phyloP scores from a whole-genome alignment of 148 eudicot genomes.

The Rheum nobile region DNA sequence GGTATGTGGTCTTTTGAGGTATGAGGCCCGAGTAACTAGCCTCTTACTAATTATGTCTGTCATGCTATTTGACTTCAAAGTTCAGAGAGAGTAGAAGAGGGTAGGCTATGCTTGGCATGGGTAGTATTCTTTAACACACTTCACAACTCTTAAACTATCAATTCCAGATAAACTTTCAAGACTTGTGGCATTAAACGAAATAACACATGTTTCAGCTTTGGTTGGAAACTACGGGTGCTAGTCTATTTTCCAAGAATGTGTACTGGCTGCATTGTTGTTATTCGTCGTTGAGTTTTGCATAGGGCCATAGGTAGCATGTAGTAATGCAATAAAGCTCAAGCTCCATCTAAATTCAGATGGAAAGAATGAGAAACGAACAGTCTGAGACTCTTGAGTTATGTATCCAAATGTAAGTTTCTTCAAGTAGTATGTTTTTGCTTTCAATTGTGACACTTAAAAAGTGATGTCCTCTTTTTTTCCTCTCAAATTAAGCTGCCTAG shows the following conservation, averaged over 20 bases:
- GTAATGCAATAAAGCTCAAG: neutral
- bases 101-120: neutral
- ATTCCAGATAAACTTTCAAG: neutral
- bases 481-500: neutral
- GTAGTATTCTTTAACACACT: neutral
- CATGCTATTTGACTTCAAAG: neutral
- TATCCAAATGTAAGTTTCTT: neutral
- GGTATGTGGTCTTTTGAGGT: neutral
- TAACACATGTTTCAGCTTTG: neutral
- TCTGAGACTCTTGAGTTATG: neutral
- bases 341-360: neutral
- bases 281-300: neutral
- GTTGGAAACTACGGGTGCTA: neutral
- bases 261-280: neutral
- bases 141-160: neutral
- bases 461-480: neutral
- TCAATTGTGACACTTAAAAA: neutral
- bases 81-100: neutral
- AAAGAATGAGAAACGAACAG: neutral
- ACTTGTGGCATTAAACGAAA: neutral
- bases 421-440: neutral
- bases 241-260: neutral
- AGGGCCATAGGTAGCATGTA: neutral
- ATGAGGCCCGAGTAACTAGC: neutral
- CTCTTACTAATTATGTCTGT: neutral